Evolutionary conservation across 768 basidiomycete species (phyloP).

Genomic region (Pulveroboletus sp.): DNA sequence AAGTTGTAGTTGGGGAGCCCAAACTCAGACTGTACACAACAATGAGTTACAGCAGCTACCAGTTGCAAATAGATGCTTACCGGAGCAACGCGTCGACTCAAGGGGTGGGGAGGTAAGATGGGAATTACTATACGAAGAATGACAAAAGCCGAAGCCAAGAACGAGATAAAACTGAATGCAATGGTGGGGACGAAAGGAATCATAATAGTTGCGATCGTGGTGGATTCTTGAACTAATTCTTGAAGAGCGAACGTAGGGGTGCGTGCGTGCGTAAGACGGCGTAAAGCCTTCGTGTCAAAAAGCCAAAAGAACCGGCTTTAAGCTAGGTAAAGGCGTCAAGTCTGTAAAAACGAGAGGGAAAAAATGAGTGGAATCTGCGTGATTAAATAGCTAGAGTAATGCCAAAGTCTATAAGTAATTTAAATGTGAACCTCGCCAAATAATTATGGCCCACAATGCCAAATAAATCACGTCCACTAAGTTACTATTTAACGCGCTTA

Average conservation of each 20-base stretch:
- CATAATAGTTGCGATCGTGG: slow-evolving; percentile 41
- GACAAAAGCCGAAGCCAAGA: slow-evolving; percentile 70
- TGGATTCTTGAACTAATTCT: slow-evolving; percentile 4
- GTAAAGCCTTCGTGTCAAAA: slow-evolving; percentile 37
- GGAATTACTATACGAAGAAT: slow-evolving; percentile 75
- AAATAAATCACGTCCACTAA: slow-evolving; percentile 16
- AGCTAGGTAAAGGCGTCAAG: slow-evolving; percentile 15
- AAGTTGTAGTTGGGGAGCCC: slow-evolving; percentile 60
- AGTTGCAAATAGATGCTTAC: slow-evolving; percentile 38
- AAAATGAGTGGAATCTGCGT: not conserved
- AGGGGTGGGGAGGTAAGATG: slow-evolving; percentile 68
- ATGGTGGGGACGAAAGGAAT: slow-evolving; percentile 66
- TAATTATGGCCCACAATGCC: slow-evolving; percentile 21
- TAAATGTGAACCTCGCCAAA: slow-evolving; percentile 16
- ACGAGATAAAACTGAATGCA: slow-evolving; percentile 66
- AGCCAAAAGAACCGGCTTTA: slow-evolving; percentile 33
- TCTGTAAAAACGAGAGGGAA: slow-evolving; percentile 16
- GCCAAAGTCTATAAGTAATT: slow-evolving; percentile 1
- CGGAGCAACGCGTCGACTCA: slow-evolving; percentile 72
- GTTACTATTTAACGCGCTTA: slow-evolving; percentile 10
- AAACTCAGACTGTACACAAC: slow-evolving; percentile 60
- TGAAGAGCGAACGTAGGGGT: slow-evolving; percentile 23
- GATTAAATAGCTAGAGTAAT: slow-evolving; percentile 1
- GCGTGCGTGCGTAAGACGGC: slow-evolving; percentile 32
- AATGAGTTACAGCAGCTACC: slow-evolving; percentile 6